Percentiles rank a stretch among this genome's conserved stretches.
These are phyloP conservation scores for Sclerotiophoma versabilis DNA, from an alignment of 2,329 filamentous ascomycete species.

Conservation along the genomic window DNA sequence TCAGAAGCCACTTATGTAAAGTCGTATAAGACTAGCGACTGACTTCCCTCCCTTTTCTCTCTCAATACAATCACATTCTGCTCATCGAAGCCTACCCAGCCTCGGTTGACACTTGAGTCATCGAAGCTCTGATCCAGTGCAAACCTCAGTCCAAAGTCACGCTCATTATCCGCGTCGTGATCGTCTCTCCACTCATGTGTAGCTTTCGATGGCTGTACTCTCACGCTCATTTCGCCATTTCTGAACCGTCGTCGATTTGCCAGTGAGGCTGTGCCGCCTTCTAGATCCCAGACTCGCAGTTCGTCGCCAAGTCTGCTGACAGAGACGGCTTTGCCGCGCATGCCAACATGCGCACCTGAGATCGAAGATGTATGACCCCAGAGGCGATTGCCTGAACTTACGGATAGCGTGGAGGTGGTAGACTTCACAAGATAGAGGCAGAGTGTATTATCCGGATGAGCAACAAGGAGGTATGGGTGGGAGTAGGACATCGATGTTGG, in stretches of 20 bases:
- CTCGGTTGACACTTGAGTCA: constrained; percentile 56
- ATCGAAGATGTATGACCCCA: constrained; percentile 95
- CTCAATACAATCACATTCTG: constrained; percentile 89
- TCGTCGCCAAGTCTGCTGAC: constrained; percentile 77
- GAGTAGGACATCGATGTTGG: constrained; percentile 62
- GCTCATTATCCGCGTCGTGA: constrained; percentile 33
- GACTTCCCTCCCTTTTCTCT: constrained; percentile 70
- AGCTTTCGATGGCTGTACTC: constrained; percentile 54
- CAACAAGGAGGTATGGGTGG: constrained; percentile 85
- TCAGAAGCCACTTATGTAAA: no score
- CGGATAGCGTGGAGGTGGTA: constrained; percentile 67
- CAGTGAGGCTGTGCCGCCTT: constrained; percentile 67
- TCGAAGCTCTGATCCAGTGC: constrained; percentile 46
- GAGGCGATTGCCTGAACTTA: constrained; percentile 76
- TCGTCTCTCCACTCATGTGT: constrained; percentile 22
- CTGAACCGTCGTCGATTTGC: constrained; percentile 51
- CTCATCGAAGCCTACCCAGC: constrained; percentile 87
- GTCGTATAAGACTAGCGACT: constrained; percentile 84
- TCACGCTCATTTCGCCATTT: constrained; percentile 61
- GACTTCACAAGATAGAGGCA: constrained; percentile 83
- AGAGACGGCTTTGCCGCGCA: constrained; percentile 87
- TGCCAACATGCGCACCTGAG: constrained; percentile 82
- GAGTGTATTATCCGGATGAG: constrained; percentile 86
- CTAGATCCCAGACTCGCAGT: constrained; percentile 84
- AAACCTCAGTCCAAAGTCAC: constrained; percentile 44